Evolutionary conservation across 2,329 filamentous ascomycete species (phyloP), one percentile per base, ranked within the genome.

Genomic region (Dichotomopilus funicola): DNA sequence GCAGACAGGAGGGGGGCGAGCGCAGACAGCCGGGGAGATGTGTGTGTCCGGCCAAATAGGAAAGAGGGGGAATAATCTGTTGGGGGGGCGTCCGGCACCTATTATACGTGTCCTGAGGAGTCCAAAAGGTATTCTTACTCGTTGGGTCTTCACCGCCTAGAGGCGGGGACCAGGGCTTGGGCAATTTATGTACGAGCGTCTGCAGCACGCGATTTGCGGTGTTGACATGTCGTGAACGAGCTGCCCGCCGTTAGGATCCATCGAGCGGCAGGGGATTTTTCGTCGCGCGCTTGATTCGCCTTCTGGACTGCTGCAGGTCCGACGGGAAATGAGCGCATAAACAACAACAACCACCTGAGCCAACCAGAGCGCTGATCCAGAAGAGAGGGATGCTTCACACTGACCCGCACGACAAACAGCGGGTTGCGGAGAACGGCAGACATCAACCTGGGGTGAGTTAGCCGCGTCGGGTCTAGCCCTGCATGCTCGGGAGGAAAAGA

Each of bases 61-160:
- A 48, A 43, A 37, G 43, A 42, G 33, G 27, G 13, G 19, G 10
- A 19, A 42, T 19, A 37, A 42, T 34, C 38, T 52, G 40, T 55
- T 53, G 37, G 12, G 27, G 27, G 51, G 36, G 38, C 19, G 12
- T 10, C n/a, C n/a, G n/a, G 6, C 37, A 33, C 49, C 44, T 54
- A 42, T 55, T 58, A 55, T 53, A 58, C 45, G 49, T 42, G 41
- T 47, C 53, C n/a, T 52, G 43, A 38, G 13, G 36, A 54, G 42
- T 27, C 36, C 27, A 19, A 44, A 33, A 8, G 27, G 11, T 42
- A n/a, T 42, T 37, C 12, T 33, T 27, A 27, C 19, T 27, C 19
- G 19, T 27, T 8, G 35, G 8, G 8, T 13, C 44, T 38, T 58
- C 49, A 58, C 56, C 56, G 56, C 56, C 27, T 27, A 19, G 34